Percentiles rank a stretch among this genome's conserved stretches.
Conservation (phyloP, 2,329 filamentous ascomycete species). For the Ophiostoma sp. region DNA sequence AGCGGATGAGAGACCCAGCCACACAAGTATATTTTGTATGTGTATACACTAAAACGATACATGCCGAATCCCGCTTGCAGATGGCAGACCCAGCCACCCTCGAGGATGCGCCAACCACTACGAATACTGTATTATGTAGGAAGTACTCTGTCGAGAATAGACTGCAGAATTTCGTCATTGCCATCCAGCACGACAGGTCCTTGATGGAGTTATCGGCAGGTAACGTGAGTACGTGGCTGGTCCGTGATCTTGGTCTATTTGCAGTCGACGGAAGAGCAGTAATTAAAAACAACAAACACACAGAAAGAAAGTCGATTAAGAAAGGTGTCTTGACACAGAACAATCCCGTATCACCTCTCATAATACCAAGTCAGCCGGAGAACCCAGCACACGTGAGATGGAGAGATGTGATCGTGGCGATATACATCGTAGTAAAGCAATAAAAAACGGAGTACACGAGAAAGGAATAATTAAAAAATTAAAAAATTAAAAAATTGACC, state of each 20-base stretch:
- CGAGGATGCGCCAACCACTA: slow-evolving; percentile 7
- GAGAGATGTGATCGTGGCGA: background rate
- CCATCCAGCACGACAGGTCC: background rate
- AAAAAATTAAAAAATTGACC: background rate
- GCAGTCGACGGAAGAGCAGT: no score
- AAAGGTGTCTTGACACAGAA: background rate
- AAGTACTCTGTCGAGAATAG: no score
- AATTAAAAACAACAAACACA: no score
- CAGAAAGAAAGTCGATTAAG: background rate
- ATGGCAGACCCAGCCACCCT: background rate
- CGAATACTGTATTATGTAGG: background rate
- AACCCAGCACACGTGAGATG: background rate
- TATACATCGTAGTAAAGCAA: no score
- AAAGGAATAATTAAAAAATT: background rate
- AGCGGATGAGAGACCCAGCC: background rate
- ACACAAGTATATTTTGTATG: background rate
- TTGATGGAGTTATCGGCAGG: background rate
- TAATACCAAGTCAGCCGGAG: background rate
- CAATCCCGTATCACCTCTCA: background rate
- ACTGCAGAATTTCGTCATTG: background rate
- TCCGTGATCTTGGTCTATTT: background rate
- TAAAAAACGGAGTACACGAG: background rate
- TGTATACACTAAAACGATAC: background rate
- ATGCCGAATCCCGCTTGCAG: background rate
- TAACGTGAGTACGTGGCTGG: background rate